Percentiles rank a stretch among this genome's conserved stretches.
phyloP scores from a whole-genome alignment of 345 rosid genomes.

The Psidium friedrichsthalianum region DNA sequence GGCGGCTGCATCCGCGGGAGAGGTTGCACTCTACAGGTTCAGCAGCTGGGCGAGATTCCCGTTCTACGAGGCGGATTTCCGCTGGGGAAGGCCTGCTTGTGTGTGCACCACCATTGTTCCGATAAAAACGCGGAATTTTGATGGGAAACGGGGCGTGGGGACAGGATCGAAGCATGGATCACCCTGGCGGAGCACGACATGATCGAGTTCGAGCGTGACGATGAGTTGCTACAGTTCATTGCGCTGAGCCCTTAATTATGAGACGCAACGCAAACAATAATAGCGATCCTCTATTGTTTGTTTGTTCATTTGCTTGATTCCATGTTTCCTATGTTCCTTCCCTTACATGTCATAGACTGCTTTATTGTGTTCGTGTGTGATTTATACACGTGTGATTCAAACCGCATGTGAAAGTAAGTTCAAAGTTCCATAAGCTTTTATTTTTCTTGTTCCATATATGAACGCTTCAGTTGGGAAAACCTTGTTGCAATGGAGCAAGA shows the following conservation, averaged over 20 bases:
- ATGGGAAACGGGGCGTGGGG: neutral
- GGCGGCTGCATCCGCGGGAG: neutral
- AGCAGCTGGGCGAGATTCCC: constrained; percentile 1
- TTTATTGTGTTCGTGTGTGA: neutral
- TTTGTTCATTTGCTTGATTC: neutral
- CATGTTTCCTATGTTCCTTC: neutral
- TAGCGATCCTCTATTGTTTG: neutral
- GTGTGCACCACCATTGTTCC: neutral
- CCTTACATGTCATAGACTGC: neutral
- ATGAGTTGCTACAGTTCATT: neutral
- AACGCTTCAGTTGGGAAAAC: neutral
- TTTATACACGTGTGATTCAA: neutral
- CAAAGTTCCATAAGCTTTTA: neutral
- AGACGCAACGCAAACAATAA: no score
- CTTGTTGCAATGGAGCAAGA: neutral
- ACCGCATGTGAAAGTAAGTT: neutral
- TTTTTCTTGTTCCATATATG: neutral
- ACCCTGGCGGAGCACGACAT: neutral
- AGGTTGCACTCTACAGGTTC: neutral
- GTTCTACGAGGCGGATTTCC: constrained; percentile 1
- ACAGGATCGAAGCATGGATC: constrained; percentile 6
- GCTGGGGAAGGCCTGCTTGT: constrained; percentile 6
- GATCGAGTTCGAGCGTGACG: neutral
- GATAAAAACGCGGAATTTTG: neutral
- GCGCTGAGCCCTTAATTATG: neutral